phyloP scores from a whole-genome alignment of 129 eudicot genomes.

The Saussurea involucrata region DNA sequence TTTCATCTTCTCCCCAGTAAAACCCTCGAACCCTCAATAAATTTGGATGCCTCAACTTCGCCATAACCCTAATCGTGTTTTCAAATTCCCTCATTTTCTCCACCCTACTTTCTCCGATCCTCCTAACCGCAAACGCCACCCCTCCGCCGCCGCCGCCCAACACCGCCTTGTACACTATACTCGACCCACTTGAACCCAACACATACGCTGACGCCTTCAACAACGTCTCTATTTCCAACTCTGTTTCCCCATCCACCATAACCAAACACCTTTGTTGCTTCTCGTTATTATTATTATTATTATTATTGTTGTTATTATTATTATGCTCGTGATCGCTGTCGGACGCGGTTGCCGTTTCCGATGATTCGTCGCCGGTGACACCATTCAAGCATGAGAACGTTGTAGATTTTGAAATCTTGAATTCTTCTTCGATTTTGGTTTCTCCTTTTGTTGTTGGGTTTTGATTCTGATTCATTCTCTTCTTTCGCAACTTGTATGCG shows the following conservation, averaged over 20 bases:
- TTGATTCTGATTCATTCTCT: constrained; percentile 11
- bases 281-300: neutral
- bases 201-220: constrained; percentile 87
- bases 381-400: constrained; percentile 51
- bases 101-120: constrained; percentile 76
- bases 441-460: neutral
- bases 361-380: constrained; percentile 45
- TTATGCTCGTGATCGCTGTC: constrained; percentile 42
- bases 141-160: constrained; percentile 41
- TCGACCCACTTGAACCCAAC: constrained; percentile 78
- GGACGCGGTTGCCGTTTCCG: constrained; percentile 49
- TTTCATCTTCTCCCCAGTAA: constrained; percentile 89
- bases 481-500: constrained; percentile 49
- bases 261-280: constrained; percentile 40
- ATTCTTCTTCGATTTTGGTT: constrained; percentile 14
- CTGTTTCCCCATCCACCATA: constrained; percentile 93
- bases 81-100: constrained; percentile 67
- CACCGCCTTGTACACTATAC: constrained; percentile 92
- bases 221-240: constrained; percentile 70
- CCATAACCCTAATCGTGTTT: constrained; percentile 46
- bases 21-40: constrained; percentile 76
- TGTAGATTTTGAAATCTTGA: constrained; percentile 19
- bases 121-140: constrained; percentile 72
- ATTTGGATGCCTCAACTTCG: constrained; percentile 67
- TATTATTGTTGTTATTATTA: neutral